Conservation (phyloP, 176 grass and related monocot species). For the Musa itinerans region DNA sequence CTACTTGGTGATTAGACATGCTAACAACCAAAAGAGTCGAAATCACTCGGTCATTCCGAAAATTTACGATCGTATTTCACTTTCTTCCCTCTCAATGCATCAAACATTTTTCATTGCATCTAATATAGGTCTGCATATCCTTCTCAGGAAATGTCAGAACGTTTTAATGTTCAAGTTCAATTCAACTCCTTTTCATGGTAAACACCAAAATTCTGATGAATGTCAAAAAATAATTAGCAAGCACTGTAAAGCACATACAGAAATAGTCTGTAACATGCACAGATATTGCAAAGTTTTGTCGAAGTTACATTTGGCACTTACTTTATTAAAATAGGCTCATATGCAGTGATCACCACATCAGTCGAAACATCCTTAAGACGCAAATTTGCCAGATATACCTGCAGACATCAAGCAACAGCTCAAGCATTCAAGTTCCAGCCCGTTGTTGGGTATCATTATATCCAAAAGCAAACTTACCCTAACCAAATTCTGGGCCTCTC, state of each 20-base stretch:
- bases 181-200: not conserved
- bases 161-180: not conserved
- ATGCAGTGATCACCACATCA: conserved; percentile 66
- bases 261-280: not conserved
- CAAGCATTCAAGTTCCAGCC: conserved; percentile 10
- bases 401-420: conserved; percentile 23
- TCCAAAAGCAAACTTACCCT: conserved; percentile 39
- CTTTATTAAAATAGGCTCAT: conserved; percentile 69
- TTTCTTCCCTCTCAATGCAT: too few relatives aligned
- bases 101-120: too few relatives aligned
- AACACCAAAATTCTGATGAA: not conserved
- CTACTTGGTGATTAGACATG: too few relatives aligned
- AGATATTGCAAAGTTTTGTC: not conserved
- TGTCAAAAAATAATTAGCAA: not conserved
- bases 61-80: too few relatives aligned
- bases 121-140: too few relatives aligned
- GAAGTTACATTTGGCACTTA: conserved; percentile 9
- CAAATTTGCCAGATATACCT: conserved; percentile 90
- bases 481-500: conserved; percentile 70
- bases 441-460: not conserved
- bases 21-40: too few relatives aligned
- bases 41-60: too few relatives aligned
- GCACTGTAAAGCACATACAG: not conserved
- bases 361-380: conserved; percentile 66
- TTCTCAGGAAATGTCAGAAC: not conserved